These are phyloP conservation scores for Kazachstania sp. DNA, from an alignment of 1,139 yeast species.

Conservation along the genomic window DNA sequence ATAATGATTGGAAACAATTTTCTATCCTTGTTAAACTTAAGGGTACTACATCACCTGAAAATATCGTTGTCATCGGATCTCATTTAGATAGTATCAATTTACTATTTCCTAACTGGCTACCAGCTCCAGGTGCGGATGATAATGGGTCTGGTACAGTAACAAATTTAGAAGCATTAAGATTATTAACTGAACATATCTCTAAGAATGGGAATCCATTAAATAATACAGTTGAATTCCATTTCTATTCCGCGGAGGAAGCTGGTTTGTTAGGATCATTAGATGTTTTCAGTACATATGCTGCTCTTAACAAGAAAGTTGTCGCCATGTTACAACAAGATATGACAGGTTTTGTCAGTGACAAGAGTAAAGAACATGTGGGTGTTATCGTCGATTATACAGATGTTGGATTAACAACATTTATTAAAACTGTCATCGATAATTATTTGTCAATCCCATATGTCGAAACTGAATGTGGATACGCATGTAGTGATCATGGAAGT, in stretches of 20 bases:
- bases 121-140: conserved; percentile 95
- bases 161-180: conserved; percentile 62
- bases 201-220: conserved; percentile 20
- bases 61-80: conserved; percentile 69
- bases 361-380: conserved; percentile 67
- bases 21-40: conserved; percentile 43
- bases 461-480: conserved; percentile 80
- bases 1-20: conserved; percentile 48
- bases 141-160: conserved; percentile 88
- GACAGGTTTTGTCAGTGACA: conserved; percentile 73
- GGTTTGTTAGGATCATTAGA: conserved; percentile 85
- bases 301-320: conserved; percentile 43
- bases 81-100: conserved; percentile 84
- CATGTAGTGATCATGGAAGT: conserved; percentile 89
- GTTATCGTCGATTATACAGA: conserved; percentile 70
- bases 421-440: conserved; percentile 49
- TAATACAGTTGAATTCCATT: conserved; percentile 84
- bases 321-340: conserved; percentile 93
- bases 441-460: conserved; percentile 62
- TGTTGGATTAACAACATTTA: conserved; percentile 48
- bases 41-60: conserved; percentile 36
- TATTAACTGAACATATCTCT: conserved; percentile 36
- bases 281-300: conserved; percentile 49
- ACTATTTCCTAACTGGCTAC: conserved; percentile 55
- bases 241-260: conserved; percentile 92